phyloP scores from a whole-genome alignment of 2,329 filamentous ascomycete genomes.

The Penicillium sp. region DNA sequence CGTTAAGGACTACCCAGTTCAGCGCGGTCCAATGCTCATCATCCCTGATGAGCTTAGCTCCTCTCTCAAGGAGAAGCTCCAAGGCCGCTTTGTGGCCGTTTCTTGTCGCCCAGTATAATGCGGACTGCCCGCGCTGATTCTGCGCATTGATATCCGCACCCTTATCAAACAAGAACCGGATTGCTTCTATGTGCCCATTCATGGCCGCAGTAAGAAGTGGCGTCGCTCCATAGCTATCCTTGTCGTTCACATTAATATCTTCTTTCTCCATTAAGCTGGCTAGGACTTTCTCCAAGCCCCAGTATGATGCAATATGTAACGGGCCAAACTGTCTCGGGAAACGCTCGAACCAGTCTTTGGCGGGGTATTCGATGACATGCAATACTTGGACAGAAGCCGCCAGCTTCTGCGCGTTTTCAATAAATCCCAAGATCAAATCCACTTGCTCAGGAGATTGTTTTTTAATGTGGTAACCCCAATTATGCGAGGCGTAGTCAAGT shows the following conservation, averaged over 20 bases:
- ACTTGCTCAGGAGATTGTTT: background rate
- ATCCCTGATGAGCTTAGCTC: background rate
- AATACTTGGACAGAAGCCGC: conserved; percentile 14
- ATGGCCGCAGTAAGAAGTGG: background rate
- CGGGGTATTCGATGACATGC: conserved; percentile 1
- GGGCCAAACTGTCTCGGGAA: conserved; percentile 5
- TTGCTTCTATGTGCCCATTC: background rate
- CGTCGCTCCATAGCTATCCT: background rate
- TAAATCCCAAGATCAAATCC: conserved; percentile 5
- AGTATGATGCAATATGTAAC: conserved; percentile 3
- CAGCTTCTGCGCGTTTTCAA: background rate
- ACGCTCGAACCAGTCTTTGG: conserved; percentile 8
- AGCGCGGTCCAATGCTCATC: background rate
- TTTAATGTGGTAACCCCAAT: conserved; percentile 12
- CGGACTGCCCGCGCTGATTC: background rate
- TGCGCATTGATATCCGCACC: background rate
- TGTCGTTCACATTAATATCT: background rate
- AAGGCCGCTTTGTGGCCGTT: background rate
- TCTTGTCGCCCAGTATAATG: background rate
- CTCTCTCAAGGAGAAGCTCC: background rate
- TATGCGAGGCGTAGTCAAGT: conserved; percentile 8
- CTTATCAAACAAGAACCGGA: background rate
- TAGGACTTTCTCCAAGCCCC: background rate
- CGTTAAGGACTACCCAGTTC: background rate
- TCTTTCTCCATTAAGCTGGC: background rate